Percentiles rank a stretch among this genome's conserved stretches.
phyloP scores from a whole-genome alignment of 2,329 filamentous ascomycete genomes.

The Scedosporium minutisporum region DNA sequence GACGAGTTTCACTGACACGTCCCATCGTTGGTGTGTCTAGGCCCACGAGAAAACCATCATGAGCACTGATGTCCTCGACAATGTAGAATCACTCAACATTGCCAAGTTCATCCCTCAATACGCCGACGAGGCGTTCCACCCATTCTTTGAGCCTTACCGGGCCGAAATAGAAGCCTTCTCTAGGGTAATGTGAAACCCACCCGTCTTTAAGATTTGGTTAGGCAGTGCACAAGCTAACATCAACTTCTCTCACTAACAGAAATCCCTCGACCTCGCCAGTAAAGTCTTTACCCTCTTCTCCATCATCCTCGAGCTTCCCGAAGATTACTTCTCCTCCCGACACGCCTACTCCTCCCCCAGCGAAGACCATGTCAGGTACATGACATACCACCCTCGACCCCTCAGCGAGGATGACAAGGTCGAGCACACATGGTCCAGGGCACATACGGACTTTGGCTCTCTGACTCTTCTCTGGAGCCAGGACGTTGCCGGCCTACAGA shows the following conservation, averaged over 20 bases:
- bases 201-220: too few species aligned
- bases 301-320: constrained; percentile 45
- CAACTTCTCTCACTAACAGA: constrained; percentile 19
- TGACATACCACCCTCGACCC: constrained; percentile 38
- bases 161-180: constrained; percentile 41
- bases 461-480: constrained; percentile 45
- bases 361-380: constrained; percentile 47
- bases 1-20: not conserved
- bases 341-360: constrained; percentile 41
- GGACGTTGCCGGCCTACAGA: constrained; percentile 42
- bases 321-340: constrained; percentile 40
- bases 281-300: constrained; percentile 19
- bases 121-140: constrained; percentile 24
- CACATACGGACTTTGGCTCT: constrained; percentile 42
- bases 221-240: constrained; percentile 29
- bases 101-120: constrained; percentile 37
- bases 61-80: constrained; percentile 27
- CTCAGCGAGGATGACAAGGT: constrained; percentile 30
- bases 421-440: constrained; percentile 17
- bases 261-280: constrained; percentile 20
- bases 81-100: constrained; percentile 44
- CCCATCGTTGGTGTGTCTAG: not conserved
- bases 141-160: constrained; percentile 27
- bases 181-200: constrained; percentile 17
- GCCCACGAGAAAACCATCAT: constrained; percentile 22